Conservation (phyloP, 176 grass and related monocot species). For the Secale cereale region DNA sequence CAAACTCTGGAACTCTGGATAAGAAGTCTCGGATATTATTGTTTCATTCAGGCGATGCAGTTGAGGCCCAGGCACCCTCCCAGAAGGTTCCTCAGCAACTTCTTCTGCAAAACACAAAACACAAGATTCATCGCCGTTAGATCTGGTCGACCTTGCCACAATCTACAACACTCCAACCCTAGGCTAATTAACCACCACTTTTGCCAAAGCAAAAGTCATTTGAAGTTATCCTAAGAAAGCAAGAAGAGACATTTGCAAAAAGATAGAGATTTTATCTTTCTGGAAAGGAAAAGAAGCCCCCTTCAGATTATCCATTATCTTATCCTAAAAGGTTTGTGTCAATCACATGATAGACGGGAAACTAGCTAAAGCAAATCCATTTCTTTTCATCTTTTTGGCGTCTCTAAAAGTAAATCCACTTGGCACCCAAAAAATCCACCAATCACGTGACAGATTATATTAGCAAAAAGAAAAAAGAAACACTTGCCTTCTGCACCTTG, state of each 20-base stretch:
- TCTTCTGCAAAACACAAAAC: slow-evolving; percentile 73
- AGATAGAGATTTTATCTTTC: not conserved
- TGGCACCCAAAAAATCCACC: not conserved
- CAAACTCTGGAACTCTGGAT: not conserved
- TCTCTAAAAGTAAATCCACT: slow-evolving; percentile 27
- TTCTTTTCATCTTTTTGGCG: not conserved
- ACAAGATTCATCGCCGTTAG: not conserved
- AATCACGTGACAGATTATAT: not conserved
- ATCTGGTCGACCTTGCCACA: not conserved
- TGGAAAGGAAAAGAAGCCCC: not conserved
- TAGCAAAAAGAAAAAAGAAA: not conserved
- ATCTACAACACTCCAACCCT: not conserved
- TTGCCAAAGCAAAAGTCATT: not conserved
- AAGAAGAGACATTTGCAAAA: slow-evolving; percentile 37
- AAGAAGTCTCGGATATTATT: not conserved
- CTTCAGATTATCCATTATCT: slow-evolving; percentile 20
- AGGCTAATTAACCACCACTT: not conserved
- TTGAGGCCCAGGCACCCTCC: slow-evolving; percentile 70
- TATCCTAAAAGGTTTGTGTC: slow-evolving; percentile 29
- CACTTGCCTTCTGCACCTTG: slow-evolving; percentile 70
- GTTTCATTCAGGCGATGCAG: slow-evolving; percentile 77
- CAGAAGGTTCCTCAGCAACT: slow-evolving; percentile 60
- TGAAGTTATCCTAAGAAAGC: slow-evolving; percentile 11
- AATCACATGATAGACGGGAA: slow-evolving; percentile 35
- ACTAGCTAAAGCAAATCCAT: slow-evolving; percentile 29